Percentiles rank a stretch among this genome's conserved stretches.
These are phyloP conservation scores for Globisporangium takayamanum DNA, from an alignment of 352 stramenopile genomes.

Conservation along the genomic window DNA sequence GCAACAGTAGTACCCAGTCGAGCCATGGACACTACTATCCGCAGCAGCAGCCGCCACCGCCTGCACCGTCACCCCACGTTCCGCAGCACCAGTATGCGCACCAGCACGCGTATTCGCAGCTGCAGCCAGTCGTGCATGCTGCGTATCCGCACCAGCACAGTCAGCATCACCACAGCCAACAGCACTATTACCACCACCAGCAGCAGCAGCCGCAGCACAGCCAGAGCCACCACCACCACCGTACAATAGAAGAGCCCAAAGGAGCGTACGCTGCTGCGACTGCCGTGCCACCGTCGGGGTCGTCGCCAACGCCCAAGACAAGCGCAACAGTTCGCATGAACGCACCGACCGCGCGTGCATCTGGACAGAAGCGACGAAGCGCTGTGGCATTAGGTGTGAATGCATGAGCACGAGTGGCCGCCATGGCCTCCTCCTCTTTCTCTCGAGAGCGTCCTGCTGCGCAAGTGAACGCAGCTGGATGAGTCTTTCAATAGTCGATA, in stretches of 20 bases:
- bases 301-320: conserved; percentile 7
- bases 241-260: conserved; percentile 36
- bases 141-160: conserved; percentile 11
- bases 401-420: conserved; percentile 28
- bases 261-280: conserved; percentile 7
- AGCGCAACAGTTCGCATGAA: conserved; percentile 34
- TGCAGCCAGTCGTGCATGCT: background rate
- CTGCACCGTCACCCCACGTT: background rate
- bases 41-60: background rate
- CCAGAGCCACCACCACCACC: conserved; percentile 15
- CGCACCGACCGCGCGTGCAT: conserved; percentile 32
- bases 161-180: conserved; percentile 1
- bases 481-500: background rate
- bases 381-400: conserved; percentile 79
- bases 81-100: conserved; percentile 12
- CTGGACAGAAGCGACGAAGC: conserved; percentile 72
- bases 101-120: conserved; percentile 10
- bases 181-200: conserved; percentile 11
- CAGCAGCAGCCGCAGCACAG: conserved; percentile 12
- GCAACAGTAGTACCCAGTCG: background rate
- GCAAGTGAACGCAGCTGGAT: too few species aligned
- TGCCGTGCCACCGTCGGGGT: background rate
- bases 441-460: background rate
- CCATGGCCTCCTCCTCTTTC: background rate
- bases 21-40: conserved; percentile 3